Evolutionary conservation across 495 filamentous ascomycete genomes (phyloP).

Genomic region (Lophiotrema nucula): DNA sequence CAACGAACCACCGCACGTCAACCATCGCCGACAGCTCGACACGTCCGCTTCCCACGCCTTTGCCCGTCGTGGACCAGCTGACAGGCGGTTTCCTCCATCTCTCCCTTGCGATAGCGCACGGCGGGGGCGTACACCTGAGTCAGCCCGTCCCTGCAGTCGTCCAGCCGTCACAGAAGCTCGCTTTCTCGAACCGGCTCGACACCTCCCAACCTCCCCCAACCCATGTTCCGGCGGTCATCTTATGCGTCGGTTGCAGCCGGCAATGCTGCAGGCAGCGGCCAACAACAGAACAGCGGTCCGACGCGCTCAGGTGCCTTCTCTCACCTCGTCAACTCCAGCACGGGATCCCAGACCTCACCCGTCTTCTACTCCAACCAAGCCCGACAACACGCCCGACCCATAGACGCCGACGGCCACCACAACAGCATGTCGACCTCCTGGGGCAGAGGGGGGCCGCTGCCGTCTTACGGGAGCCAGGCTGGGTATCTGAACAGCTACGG

Average conservation of each 20-base stretch:
- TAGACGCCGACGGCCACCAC: slow-evolving; percentile 42
- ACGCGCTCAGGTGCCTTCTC: slow-evolving; percentile 57
- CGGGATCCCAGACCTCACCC: slow-evolving; percentile 40
- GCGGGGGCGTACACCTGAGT: no score
- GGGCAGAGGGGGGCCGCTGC: slow-evolving; percentile 42
- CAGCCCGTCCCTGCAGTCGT: neutral
- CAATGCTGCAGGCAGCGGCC: slow-evolving; percentile 43
- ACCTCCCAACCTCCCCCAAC: neutral
- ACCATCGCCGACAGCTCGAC: neutral
- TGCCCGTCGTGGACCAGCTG: neutral
- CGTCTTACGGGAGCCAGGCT: slow-evolving; percentile 62
- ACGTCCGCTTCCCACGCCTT: neutral
- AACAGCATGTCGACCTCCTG: slow-evolving; percentile 45
- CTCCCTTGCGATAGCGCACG: no score
- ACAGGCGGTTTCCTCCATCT: no score
- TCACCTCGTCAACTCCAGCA: slow-evolving; percentile 58
- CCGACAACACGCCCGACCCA: slow-evolving; percentile 40
- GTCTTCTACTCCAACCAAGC: slow-evolving; percentile 27
- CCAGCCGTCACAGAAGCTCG: neutral
- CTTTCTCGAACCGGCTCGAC: neutral
- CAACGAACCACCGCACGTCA: slow-evolving; percentile 3
- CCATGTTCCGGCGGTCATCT: slow-evolving; percentile 50
- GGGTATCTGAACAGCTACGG: slow-evolving; percentile 24
- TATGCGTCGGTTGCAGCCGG: slow-evolving; percentile 84
- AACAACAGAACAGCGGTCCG: slow-evolving; percentile 41